Percentiles rank a stretch among this genome's conserved stretches.
These are phyloP conservation scores for Puccinia novopanici DNA, from an alignment of 1,284 basidiomycete species.

Conservation along the genomic window DNA sequence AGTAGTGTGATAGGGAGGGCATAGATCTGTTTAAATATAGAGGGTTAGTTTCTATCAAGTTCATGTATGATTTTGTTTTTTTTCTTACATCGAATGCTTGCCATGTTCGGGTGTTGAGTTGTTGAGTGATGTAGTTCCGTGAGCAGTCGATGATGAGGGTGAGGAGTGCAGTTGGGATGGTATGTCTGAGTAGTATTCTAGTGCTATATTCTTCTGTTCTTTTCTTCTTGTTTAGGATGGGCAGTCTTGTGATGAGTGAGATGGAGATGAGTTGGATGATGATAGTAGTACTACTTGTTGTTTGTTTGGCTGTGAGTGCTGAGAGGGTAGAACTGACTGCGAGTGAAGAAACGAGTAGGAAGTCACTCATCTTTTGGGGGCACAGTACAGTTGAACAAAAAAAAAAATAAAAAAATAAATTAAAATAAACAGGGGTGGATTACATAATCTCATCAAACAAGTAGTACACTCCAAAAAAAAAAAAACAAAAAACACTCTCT, in stretches of 20 bases:
- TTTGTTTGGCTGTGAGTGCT: not conserved
- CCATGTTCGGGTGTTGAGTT: not conserved
- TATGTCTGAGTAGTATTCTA: constrained; percentile 12
- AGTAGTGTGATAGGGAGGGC: not conserved
- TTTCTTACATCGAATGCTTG: constrained; percentile 39
- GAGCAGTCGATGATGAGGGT: not conserved
- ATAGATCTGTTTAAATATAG: constrained; percentile 53
- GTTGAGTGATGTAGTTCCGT: not conserved
- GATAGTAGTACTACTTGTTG: not conserved
- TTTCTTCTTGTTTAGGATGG: constrained; percentile 58
- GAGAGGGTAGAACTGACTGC: constrained; percentile 14
- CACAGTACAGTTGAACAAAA: too few species aligned
- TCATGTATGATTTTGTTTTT: constrained; percentile 52
- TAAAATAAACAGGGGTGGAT: too few species aligned
- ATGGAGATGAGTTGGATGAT: constrained; percentile 23
- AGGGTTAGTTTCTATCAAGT: constrained; percentile 54
- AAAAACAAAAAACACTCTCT: not conserved
- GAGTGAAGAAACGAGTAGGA: not conserved
- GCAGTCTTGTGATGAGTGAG: constrained; percentile 21
- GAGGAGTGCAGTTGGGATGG: constrained; percentile 23
- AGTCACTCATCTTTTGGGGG: too few species aligned
- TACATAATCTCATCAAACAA: too few species aligned
- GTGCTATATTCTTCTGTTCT: not conserved
- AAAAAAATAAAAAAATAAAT: constrained; percentile 2
- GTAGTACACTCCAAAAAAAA: too few species aligned